Evolutionary conservation across 1,284 basidiomycete genomes (phyloP).

Genomic region (Pisolithus thermaeus): DNA sequence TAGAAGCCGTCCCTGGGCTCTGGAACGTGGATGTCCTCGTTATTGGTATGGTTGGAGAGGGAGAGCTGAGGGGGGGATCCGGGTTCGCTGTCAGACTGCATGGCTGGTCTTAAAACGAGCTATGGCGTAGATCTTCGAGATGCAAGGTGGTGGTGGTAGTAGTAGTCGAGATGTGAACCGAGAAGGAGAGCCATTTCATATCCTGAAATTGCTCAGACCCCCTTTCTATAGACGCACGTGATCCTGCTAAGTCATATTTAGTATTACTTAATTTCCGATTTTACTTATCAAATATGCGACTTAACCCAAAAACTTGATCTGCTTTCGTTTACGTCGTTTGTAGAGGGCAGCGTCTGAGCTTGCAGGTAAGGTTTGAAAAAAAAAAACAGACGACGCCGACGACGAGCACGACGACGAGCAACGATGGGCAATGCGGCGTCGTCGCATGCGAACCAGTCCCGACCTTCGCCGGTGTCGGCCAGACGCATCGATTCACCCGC

Average conservation of each 20-base stretch:
- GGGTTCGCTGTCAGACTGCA: background rate
- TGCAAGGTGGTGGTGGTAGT: too few species aligned
- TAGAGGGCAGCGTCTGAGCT: constrained; percentile 16
- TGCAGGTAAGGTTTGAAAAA: constrained; percentile 10
- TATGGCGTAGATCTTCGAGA: too few species aligned
- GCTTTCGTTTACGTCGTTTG: constrained; percentile 30
- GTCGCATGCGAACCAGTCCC: constrained; percentile 26
- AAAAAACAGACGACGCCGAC: constrained; percentile 1
- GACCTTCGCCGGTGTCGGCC: constrained; percentile 20
- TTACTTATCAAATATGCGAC: constrained; percentile 1
- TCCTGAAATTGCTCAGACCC: too few species aligned
- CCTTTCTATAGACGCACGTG: too few species aligned
- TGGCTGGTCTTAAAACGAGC: too few species aligned
- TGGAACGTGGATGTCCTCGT: constrained; percentile 42
- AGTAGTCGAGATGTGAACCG: too few species aligned
- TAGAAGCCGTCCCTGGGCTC: constrained; percentile 66
- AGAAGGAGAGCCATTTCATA: too few species aligned
- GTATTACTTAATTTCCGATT: too few species aligned
- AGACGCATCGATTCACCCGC: constrained; percentile 22
- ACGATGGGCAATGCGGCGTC: constrained; percentile 32
- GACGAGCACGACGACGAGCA: constrained; percentile 15
- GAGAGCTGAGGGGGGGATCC: background rate
- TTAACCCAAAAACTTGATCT: constrained; percentile 6
- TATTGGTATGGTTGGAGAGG: constrained; percentile 5
- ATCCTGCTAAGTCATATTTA: too few species aligned